phyloP scores from a whole-genome alignment of 345 rosid species.

The Lumnitzera littorea region DNA sequence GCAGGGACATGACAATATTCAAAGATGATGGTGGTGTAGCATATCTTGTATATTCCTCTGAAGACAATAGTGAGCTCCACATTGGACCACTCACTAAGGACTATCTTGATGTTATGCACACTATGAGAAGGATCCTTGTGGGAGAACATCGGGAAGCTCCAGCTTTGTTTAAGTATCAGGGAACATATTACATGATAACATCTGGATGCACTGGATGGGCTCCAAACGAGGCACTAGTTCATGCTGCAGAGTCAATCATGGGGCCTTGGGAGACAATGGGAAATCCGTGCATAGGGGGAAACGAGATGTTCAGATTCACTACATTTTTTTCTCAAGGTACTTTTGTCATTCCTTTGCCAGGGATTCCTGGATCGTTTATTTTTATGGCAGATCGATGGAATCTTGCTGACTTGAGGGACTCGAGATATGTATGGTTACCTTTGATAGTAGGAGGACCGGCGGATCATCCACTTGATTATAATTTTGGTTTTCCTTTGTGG shows the following conservation, averaged over 20 bases:
- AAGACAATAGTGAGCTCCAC: conserved; percentile 86
- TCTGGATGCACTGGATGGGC: conserved; percentile 98
- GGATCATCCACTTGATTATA: conserved; percentile 64
- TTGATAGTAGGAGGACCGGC: conserved; percentile 71
- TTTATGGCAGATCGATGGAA: conserved; percentile 99
- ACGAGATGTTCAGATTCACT: conserved; percentile 52
- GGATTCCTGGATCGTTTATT: conserved; percentile 59
- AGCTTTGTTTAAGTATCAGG: conserved; percentile 67
- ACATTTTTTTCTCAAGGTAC: conserved; percentile 91
- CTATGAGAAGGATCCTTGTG: conserved; percentile 48
- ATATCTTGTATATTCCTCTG: conserved; percentile 75
- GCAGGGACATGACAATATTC: conserved; percentile 94
- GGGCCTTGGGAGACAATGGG: conserved; percentile 97
- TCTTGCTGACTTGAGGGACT: conserved; percentile 77
- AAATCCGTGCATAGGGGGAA: conserved; percentile 84
- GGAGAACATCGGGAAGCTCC: conserved; percentile 92
- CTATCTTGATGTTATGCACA: conserved; percentile 54
- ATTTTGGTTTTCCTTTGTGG: conserved; percentile 76
- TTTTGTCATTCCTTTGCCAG: conserved; percentile 64
- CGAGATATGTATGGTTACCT: conserved; percentile 85
- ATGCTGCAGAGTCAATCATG: conserved; percentile 81
- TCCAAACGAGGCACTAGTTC: conserved; percentile 80
- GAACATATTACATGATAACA: conserved; percentile 82
- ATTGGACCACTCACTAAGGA: conserved; percentile 68
- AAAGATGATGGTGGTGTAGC: conserved; percentile 78